These are phyloP conservation scores for Elaeis guineensis DNA, from an alignment of 176 grass and related monocot species.

Conservation along the genomic window DNA sequence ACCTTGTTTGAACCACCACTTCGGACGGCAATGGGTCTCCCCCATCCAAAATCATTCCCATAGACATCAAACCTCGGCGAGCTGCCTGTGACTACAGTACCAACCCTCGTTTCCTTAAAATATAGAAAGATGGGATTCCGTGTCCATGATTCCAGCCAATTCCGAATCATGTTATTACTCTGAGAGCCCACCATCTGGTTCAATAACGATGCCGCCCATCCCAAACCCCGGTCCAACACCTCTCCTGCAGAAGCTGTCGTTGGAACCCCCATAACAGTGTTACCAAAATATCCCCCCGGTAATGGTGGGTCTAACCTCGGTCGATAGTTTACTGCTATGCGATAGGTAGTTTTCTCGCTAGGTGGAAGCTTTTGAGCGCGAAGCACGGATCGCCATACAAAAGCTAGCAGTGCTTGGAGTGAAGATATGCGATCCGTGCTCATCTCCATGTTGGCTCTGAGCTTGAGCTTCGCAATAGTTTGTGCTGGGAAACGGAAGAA, in stretches of 20 bases:
- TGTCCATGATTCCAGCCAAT: conserved; percentile 52
- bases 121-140: conserved; percentile 69
- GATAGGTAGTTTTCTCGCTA: conserved; percentile 47
- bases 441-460: conserved; percentile 12
- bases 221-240: conserved; percentile 41
- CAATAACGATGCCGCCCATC: conserved; percentile 48
- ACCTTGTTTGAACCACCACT: conserved; percentile 92
- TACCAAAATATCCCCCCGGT: conserved; percentile 52
- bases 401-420: conserved; percentile 78
- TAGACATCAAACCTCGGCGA: conserved; percentile 91
- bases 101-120: conserved; percentile 73
- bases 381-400: conserved; percentile 64
- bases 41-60: conserved; percentile 92
- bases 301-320: conserved; percentile 28
- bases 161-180: conserved; percentile 34
- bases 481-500: too few species aligned
- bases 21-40: conserved; percentile 55
- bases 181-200: conserved; percentile 51
- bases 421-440: conserved; percentile 42
- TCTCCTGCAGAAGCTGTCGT: conserved; percentile 58
- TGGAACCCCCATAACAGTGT: conserved; percentile 78
- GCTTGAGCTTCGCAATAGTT: not conserved
- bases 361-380: conserved; percentile 41
- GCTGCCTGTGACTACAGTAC: conserved; percentile 70
- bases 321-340: conserved; percentile 91